Base-by-base conservation (phyloP, 1,139 yeast species). In the Kodamaea sp. region DNA sequence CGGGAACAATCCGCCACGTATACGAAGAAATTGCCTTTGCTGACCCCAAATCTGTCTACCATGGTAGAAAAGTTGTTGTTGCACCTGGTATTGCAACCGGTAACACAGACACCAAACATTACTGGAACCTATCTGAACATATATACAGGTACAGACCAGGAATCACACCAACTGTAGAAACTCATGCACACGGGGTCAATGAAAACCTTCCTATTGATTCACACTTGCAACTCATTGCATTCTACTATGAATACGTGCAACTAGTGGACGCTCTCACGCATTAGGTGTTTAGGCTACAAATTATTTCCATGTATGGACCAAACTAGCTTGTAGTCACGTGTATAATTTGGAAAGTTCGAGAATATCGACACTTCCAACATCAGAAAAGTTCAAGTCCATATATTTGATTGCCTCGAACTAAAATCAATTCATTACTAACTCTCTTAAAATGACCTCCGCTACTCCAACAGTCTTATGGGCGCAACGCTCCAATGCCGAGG, bases 61-160 rank as follows among this genome's bases (percentile, higher is more conserved):
- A 26, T 13, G 37, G 31, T 7, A 22, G 19, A 12, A 16, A 6
- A 7, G 32, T 29, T 4, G 19, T 29, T 9, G 34, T 29, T 16
- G 64, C 89, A 2, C 94, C 95, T 7, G 66, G 76, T 14, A 53
- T 85, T 31, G 76, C 83, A 77, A 72, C 86, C 5, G 96, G 86
- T 21, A 88, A 87, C 59, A 88, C 96, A 2, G 96, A 88, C 55
- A 87, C 96, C 6, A 75, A 77, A 53, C 75, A 78, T 54, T 87
- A 83, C 62, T 85, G 94, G 90, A 60, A 68, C 31, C 66, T 88
- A 52, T 76, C 89, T 10, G 66, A 69, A 35, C 77, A 84, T 54
- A 85, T 88, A 40, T 86, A 72, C 68, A 73, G 96, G 48, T 67
- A 63, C 51, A 52, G 69, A 24, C 68, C 72, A 6, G 58, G 64